Base-by-base conservation (phyloP, 192 early-diverging fungal species). In the Irineochytrium annulatum region DNA sequence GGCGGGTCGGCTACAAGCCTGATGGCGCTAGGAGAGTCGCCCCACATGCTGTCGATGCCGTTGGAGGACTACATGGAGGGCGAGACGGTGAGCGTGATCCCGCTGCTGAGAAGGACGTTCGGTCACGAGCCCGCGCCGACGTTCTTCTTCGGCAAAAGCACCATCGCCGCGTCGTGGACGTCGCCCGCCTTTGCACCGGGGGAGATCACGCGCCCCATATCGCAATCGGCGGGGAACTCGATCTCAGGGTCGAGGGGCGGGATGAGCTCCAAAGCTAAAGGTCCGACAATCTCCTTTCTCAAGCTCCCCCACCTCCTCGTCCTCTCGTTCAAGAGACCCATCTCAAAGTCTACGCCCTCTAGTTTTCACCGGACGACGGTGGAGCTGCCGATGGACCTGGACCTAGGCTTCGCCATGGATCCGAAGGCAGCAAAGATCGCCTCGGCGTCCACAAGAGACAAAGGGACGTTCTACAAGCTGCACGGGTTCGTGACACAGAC, bases 401-500 rank as follows among this genome's bases (percentile, higher is more conserved):
- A 78, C 54, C 37, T 73, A 20, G 66, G 67, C 2, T 69, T 70
- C 27, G 30, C 30, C 19, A 19, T 63, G 6, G 30, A 27, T 13
- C 61, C 60, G 43, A 26, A 37, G 19, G 63, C 67, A 1, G 29
- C 41, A 24, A 41, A 54, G 16, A n/a, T n/a, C n/a, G 31, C 61
- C 2, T 22, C 45, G 52, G 54, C 55, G 26, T 39, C 45, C 20
- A 32, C 24, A 52, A 57, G 55, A 28, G 49, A 65, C 19, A 41
- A 53, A 29, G 32, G 46, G 3, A 75, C 77, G 13, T 72, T 72
- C 24, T 78, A 72, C 49, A 48, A 61, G 17, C 59, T 78, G 20
- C 73, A 78, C 55, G 72, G 70, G 13, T 75, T 78, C 57, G 67
- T 73, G 24, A 78, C 77, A 16, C 72, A 78, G 53, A 65, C 66